Base-by-base conservation (phyloP, 768 basidiomycete species). In the Leccinellum luteum region DNA sequence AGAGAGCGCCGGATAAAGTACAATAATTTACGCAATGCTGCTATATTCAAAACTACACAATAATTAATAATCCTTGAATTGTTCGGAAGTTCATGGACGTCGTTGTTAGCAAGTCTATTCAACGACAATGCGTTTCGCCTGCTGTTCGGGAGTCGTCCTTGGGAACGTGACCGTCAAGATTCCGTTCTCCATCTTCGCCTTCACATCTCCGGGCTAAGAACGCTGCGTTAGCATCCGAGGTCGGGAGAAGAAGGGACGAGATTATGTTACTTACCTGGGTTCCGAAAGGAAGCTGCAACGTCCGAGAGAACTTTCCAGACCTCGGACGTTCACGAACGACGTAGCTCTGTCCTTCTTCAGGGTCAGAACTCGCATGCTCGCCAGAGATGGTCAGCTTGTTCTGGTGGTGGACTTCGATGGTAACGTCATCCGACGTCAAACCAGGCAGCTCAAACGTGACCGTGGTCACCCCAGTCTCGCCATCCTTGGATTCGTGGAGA, bases 371-470 rank as follows among this genome's bases (percentile, higher is more conserved):
- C 12, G 69, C 67, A 25, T 62, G 72, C 64, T 83, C 76, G 25
- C 80, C 81, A 8, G 79, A 78, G 34, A 85, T 70, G 2, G 72
- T 79, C 51, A 86, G 69, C 38, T 73, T 75, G 56, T 76, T 74
- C 58, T 81, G 75, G 41, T 81, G 75, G 41, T 76, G 75, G 19
- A 83, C 66, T 51, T 83, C 76, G 50, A 84, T 78, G 32, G 69
- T 62, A 44, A 84, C 74, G 51, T 76, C 73, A 44, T 80, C 76
- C 53, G 81, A 79, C 53, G 74, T 79, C 52, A 84, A 65, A 9
- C 84, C 82, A 5, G 84, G 83, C 2, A 83, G 68, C 62, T 85
- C 85, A 55, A 85, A 81, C 6, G 77, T 76, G 10, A 81, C 82
- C 2, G 78, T 81, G 2, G 78, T 81, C 27, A 83, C 38, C 9